phyloP scores from a whole-genome alignment of 805 yeast genomes.

The Torulaspora delbrueckii region DNA sequence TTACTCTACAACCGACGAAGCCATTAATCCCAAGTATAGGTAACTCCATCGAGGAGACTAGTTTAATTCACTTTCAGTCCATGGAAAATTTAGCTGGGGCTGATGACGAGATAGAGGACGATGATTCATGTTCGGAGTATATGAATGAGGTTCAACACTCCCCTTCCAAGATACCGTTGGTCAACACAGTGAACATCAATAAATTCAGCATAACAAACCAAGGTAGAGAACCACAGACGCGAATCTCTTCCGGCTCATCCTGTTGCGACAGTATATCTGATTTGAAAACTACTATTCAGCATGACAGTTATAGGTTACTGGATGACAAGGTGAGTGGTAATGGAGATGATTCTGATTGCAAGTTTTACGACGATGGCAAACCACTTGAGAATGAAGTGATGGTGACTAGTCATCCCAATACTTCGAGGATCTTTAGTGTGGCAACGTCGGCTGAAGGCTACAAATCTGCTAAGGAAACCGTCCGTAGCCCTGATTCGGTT shows the following conservation, averaged over 20 bases:
- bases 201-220: constrained; percentile 12
- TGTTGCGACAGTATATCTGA: constrained; percentile 22
- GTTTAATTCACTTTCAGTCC: constrained; percentile 12
- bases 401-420: constrained; percentile 13
- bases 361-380: not conserved
- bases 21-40: constrained; percentile 17
- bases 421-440: constrained; percentile 24
- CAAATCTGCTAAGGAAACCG: constrained; percentile 23
- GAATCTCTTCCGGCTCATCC: constrained; percentile 29
- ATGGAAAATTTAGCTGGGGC: constrained; percentile 9
- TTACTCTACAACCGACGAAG: constrained; percentile 24
- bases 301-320: constrained; percentile 18
- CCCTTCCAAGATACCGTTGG: constrained; percentile 29
- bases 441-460: constrained; percentile 27
- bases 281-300: constrained; percentile 17
- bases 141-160: constrained; percentile 18
- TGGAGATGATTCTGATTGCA: constrained; percentile 3
- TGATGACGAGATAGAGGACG: constrained; percentile 8
- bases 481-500: constrained; percentile 2
- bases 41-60: not conserved
- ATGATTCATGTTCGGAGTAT: constrained; percentile 5
- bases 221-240: constrained; percentile 11
- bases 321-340: constrained; percentile 2
- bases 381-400: not conserved
- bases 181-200: constrained; percentile 25